Base-by-base conservation (phyloP, 2,329 filamentous ascomycete species). In the Sclerotinia nivalis region DNA sequence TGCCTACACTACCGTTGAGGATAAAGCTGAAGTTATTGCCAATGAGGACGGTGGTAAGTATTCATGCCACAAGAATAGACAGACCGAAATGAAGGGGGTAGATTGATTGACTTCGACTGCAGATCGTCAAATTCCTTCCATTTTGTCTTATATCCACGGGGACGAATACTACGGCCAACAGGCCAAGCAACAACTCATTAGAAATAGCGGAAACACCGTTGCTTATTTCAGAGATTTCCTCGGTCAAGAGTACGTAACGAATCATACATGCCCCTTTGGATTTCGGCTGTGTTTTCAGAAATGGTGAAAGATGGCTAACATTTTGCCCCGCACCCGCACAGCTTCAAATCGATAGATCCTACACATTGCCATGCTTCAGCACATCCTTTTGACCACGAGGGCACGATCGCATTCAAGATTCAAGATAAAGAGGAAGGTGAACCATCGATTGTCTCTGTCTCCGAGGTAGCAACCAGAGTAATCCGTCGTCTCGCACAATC, bases 131-230 rank as follows among this genome's bases (percentile, higher is more conserved):
- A 99, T 99, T 75, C 96, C 96, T 74, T 93, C 93, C 56, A 89
- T 96, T 76, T 85, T 99, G 76, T 97, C 96, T 50, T 99, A 99
- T 81, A 91, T 97, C 78, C 91, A 94, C 69, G 96, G 94, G 75
- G 96, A 99, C 80, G 95, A 99, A 83, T 97, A 97, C 83, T 94
- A 96, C 79, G 96, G 96, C 78, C 90, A 92, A 74, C 95, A 99
- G 83, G 96, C 95, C 78, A 99, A 98, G 87, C 86, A 87, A 74
- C 95, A 98, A 83, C 88, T 98, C 71, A 87, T 98, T 75, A 91
- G 96, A 79, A 98, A 99, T 82, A 87, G 93, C 74, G 88, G 88
- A 80, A 98, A 98, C 86, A 97, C 96, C 31, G 88, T 97, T 79
- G 92, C 93, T 79, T 97, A 93, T 84, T 99, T 98, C 86, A 90